Conservation (phyloP, 1,284 basidiomycete species). For the Phellinidium pouzarii region DNA sequence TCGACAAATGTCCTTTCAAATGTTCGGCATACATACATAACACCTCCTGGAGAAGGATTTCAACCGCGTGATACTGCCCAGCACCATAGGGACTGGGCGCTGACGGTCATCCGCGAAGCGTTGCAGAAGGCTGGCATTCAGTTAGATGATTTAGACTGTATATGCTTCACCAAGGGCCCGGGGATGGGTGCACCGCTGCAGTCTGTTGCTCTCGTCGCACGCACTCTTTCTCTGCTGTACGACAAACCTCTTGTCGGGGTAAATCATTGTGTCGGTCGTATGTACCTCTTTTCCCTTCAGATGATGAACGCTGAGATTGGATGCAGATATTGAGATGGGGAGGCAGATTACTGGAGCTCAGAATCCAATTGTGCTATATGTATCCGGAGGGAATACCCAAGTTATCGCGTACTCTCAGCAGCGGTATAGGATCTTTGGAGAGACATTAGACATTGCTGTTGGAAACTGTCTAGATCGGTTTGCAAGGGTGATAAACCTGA, state of each 20-base stretch:
- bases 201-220: conserved; percentile 92
- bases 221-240: conserved; percentile 85
- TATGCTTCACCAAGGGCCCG: conserved; percentile 97
- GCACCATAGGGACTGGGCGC: conserved; percentile 92
- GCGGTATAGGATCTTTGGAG: conserved; percentile 97
- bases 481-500: conserved; percentile 90
- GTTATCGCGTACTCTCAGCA: conserved; percentile 98
- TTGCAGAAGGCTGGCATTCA: conserved; percentile 65
- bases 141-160: conserved; percentile 83
- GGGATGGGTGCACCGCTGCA: conserved; percentile 98
- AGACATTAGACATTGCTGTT: conserved; percentile 97
- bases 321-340: conserved; percentile 96
- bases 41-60: conserved; percentile 96
- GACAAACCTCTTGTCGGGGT: conserved; percentile 92
- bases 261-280: conserved; percentile 98
- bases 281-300: conserved; percentile 30
- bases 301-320: not conserved
- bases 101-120: conserved; percentile 78
- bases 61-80: conserved; percentile 91
- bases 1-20: conserved; percentile 71
- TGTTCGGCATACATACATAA: conserved; percentile 95
- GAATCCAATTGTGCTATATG: conserved; percentile 96
- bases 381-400: conserved; percentile 98
- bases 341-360: conserved; percentile 90
- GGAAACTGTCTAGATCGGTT: conserved; percentile 98